Evolutionary conservation across 2,329 filamentous ascomycete genomes (phyloP).

Genomic region (Geoglossum cookeanum): DNA sequence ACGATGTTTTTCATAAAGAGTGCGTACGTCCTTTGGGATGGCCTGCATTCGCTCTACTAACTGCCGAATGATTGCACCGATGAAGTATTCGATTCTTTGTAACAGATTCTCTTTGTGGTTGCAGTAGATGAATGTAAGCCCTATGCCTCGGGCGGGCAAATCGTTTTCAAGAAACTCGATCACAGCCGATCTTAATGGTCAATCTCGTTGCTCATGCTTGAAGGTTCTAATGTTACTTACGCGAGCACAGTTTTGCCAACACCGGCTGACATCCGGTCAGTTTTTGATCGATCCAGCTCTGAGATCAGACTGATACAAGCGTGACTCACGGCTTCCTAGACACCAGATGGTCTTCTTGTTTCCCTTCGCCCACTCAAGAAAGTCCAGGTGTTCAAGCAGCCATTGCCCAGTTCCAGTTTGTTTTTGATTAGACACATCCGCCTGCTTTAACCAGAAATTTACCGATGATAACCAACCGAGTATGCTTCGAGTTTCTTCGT

Average conservation of each 20-base stretch:
- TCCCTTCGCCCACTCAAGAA: neutral
- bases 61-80: neutral
- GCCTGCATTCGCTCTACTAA: neutral
- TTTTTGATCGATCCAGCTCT: neutral
- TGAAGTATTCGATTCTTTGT: neutral
- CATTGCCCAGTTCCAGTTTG: neutral
- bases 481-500: neutral
- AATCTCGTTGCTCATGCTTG: neutral
- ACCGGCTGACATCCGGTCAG: neutral
- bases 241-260: slow-evolving; percentile 2
- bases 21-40: neutral
- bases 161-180: neutral
- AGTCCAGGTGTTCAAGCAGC: neutral
- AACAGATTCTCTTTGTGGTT: neutral
- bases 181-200: neutral
- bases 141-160: neutral
- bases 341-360: neutral
- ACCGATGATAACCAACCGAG: neutral
- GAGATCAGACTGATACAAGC: neutral
- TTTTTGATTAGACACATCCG: neutral
- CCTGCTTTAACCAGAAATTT: neutral
- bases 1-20: neutral
- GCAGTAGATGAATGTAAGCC: slow-evolving; percentile 1
- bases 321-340: neutral
- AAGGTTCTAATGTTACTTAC: slow-evolving; percentile 1